Base-by-base conservation (phyloP, 441 rosid genomes). In the Pelargonium citronellum region DNA sequence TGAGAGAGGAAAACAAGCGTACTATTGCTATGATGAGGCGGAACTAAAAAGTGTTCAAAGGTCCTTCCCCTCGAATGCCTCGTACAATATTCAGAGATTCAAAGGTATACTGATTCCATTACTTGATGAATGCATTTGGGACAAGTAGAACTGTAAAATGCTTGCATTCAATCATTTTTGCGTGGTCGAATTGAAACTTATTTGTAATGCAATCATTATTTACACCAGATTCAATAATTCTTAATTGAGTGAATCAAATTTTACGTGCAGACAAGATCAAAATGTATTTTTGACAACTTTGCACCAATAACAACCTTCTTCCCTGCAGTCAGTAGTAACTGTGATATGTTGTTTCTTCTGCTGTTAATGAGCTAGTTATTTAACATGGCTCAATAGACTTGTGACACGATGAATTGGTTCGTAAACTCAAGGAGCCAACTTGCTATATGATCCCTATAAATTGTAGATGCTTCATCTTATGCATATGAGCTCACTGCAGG, bases 31-130 rank as follows among this genome's bases (percentile, higher is more conserved):
- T 67, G 86, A 87, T 64, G 96, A 87, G 1, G 81, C 79, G 11
- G 92, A 88, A 34, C 87, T 89, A 15, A 82, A 81, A 76, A 86
- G 77, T 76, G 78, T 87, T 60, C 83, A 71, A 68, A 73, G 66
- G 4, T 83, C 83, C 65, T 88, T 91, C 76, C 94, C 96, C 13
- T 73, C 80, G 51, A 93, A 85, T 79, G 97, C 96, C 46, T 92
- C 88, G 19, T 91, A 86, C 83, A 87, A 71, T 77, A 89, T 88
- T 75, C 92, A 93, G 79, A 88, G 98, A 81, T 93, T 93, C 80
- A 93, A 93, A 85, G 98, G 98, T 88, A 77, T 41, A 69, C 44
- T 41, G 16, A 37, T 15, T 4, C 49, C 15, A 10, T 7, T 57
- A 10, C 13, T 13, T 34, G 12, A 16, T 43, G 5, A 16, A 15